Evolutionary conservation across 768 basidiomycete genomes (phyloP), one percentile per base, ranked within the genome.

Genomic region (Strobilomyces echinocephalus): DNA sequence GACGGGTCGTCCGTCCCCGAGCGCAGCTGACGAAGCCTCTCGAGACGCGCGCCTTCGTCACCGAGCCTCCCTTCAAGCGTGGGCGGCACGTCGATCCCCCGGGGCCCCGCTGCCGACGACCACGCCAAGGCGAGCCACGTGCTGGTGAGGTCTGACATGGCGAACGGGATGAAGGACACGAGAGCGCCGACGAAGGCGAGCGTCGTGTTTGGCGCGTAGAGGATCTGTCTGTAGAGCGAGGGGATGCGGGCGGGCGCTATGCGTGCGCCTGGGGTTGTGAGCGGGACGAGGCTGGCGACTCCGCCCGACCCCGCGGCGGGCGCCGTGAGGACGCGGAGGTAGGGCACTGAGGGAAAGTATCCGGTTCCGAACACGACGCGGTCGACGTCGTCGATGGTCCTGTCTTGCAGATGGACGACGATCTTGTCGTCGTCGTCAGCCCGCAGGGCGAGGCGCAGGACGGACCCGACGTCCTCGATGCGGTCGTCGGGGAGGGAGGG

Each of bases 91-190:
- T 55, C 14, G 14, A 73, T 58, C 28, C 61, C 53, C 30, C 30
- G 30, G 24, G 24, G 24, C 24, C 4, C 30, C 7, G 30, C 30
- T 28, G 28, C 28, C 4, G 28, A 35, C 1, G 56, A 51, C 76
- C 77, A 80, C 2, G 72, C 71, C 20, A 77, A 63, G 1, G 77
- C 61, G 38, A 81, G 70, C 76, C 76, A 80, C 4, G 75, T 77
- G 62, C 75, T 77, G n/a, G 68, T 69, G 43, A 81, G 65, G 53
- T 81, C 79, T 1, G 75, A 74, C 55, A 79, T 67, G 5, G 69
- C 69, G 60, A 80, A 81, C 3, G 79, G 79, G 9, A 74, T 79
- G 57, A 73, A 76, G 15, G 72, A 71, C 48, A 77, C 63, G 10
- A 73, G 54, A 1, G 74, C 66, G 36, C 76, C 77, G 34, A 76